A percentile compares a stretch with the other conserved stretches of the same genome.
These are phyloP conservation scores for slime mould (Dictyostelium discoideum) DNA, from an alignment of 78 protist genomes.

Conservation along the genomic window DNA sequence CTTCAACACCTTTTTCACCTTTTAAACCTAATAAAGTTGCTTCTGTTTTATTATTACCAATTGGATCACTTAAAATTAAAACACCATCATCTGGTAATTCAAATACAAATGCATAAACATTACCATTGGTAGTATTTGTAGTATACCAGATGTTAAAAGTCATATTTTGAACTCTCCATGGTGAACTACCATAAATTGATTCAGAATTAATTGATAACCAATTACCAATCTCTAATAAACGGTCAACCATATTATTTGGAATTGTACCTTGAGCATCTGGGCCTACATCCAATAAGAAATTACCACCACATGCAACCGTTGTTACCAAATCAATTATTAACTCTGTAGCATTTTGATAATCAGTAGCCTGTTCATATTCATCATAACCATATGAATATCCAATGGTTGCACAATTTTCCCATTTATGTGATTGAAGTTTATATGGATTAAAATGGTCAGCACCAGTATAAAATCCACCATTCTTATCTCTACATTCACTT, in stretches of 20 bases:
- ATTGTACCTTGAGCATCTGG: conserved; percentile 74
- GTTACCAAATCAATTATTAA: background rate
- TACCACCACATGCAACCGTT: conserved; percentile 72
- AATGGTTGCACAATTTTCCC: conserved; percentile 68
- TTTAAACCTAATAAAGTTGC: conserved; percentile 12
- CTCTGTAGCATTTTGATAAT: background rate
- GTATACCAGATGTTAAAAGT: conserved; percentile 39
- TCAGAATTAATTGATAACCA: conserved; percentile 77
- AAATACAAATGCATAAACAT: conserved; percentile 38
- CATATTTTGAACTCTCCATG: conserved; percentile 74
- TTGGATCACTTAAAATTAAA: background rate
- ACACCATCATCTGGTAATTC: conserved; percentile 5
- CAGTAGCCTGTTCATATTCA: background rate
- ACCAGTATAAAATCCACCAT: conserved; percentile 74
- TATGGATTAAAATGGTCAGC: conserved; percentile 40
- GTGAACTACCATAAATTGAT: conserved; percentile 22
- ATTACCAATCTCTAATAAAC: conserved; percentile 43
- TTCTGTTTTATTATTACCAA: background rate
- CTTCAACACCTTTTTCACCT: background rate
- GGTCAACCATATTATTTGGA: background rate
- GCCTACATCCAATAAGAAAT: conserved; percentile 55
- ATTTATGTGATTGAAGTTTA: conserved; percentile 48
- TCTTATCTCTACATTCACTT: conserved; percentile 1
- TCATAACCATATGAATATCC: conserved; percentile 34
- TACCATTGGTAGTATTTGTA: background rate